Evolutionary conservation across 2,329 filamentous ascomycete genomes (phyloP).

Genomic region (Diplodia seriata): DNA sequence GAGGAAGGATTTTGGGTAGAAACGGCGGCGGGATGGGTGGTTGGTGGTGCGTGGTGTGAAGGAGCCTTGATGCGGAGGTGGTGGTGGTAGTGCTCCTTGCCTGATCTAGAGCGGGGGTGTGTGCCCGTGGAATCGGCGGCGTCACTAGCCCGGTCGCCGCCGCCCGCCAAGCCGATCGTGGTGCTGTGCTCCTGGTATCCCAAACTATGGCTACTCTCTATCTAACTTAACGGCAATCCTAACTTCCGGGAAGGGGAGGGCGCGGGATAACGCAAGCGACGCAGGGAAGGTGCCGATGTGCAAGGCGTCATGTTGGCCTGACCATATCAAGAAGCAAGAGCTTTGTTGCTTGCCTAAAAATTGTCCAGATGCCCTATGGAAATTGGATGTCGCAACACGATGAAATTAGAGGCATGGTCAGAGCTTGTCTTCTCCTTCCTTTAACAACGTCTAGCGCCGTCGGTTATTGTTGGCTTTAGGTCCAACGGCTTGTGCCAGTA

Average conservation of each 20-base stretch:
- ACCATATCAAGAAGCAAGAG: background rate
- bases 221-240: background rate
- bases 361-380: background rate
- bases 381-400: conserved; percentile 1
- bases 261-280: background rate
- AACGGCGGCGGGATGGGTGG: background rate
- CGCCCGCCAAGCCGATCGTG: background rate
- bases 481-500: conserved; percentile 1
- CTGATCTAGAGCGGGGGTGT: background rate
- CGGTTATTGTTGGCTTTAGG: background rate
- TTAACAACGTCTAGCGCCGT: background rate
- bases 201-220: background rate
- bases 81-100: background rate
- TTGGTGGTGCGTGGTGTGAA: conserved; percentile 1
- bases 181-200: background rate
- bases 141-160: background rate
- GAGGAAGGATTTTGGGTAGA: too few species aligned
- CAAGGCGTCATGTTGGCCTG: background rate
- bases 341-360: background rate
- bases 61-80: background rate
- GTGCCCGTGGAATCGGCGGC: background rate
- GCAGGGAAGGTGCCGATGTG: background rate
- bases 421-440: background rate
- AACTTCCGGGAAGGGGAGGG: background rate
- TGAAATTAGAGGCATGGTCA: background rate